Conservation (phyloP, 2,329 filamentous ascomycete species). For the Aspergillus terreus region DNA sequence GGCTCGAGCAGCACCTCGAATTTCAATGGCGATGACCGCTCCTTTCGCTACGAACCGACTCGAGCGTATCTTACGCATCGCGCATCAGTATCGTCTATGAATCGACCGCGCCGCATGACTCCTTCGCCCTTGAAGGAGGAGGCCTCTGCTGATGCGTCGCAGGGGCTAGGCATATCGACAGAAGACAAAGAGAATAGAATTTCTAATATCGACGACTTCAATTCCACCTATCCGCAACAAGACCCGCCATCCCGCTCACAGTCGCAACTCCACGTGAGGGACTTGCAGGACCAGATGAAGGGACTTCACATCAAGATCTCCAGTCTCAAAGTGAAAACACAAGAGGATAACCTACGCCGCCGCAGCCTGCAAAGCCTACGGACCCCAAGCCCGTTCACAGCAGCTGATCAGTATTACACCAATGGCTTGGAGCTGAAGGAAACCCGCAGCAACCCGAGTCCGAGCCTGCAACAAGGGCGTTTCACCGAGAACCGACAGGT, state of each 20-base stretch:
- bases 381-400: slow-evolving; percentile 74
- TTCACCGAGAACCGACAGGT: slow-evolving; percentile 26
- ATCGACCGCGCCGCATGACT: slow-evolving; percentile 11
- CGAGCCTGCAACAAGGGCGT: slow-evolving; percentile 36
- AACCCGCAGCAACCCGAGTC: slow-evolving; percentile 32
- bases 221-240: slow-evolving; percentile 33
- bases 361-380: slow-evolving; percentile 72
- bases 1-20: slow-evolving; percentile 32
- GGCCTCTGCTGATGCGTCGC: slow-evolving; percentile 18
- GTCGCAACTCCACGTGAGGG: slow-evolving; percentile 69
- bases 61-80: slow-evolving; percentile 31
- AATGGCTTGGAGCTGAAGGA: slow-evolving; percentile 36
- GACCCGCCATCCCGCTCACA: slow-evolving; percentile 60
- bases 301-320: slow-evolving; percentile 83
- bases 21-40: slow-evolving; percentile 29
- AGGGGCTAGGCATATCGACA: slow-evolving; percentile 25
- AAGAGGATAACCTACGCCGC: slow-evolving; percentile 73
- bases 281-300: slow-evolving; percentile 78
- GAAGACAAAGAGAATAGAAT: slow-evolving; percentile 22
- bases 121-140: slow-evolving; percentile 14
- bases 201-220: slow-evolving; percentile 30
- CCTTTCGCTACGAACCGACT: slow-evolving; percentile 30
- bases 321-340: slow-evolving; percentile 70
- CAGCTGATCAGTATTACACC: slow-evolving; percentile 59
- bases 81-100: slow-evolving; percentile 39